These are phyloP conservation scores for Parasarocladium wereldwijsianum DNA, from an alignment of 2,329 filamentous ascomycete genomes.

Conservation along the genomic window DNA sequence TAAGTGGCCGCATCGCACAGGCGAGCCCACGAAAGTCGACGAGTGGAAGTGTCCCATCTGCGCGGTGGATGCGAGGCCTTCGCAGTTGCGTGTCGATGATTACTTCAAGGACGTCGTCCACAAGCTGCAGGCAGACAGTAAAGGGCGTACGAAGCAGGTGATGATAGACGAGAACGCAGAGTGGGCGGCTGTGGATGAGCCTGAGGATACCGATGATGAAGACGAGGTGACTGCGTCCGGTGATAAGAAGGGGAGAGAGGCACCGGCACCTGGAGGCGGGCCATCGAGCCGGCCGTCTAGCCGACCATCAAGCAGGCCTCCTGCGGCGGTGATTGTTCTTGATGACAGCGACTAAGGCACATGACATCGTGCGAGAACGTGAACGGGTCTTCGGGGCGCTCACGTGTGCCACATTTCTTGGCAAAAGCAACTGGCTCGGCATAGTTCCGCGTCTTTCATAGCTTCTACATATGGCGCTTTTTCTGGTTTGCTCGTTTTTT, in stretches of 20 bases:
- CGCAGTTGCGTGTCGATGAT: conserved; percentile 54
- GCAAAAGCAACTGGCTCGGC: too few species aligned
- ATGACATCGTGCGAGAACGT: too few species aligned
- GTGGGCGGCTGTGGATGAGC: conserved; percentile 18
- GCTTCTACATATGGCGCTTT: too few species aligned
- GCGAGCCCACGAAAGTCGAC: conserved; percentile 46
- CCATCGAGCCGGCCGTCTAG: not conserved
- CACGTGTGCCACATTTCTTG: too few species aligned
- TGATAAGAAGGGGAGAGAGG: conserved; percentile 1
- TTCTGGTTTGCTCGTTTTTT: too few species aligned
- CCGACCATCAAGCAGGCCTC: not conserved
- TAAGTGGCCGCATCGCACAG: conserved; percentile 17
- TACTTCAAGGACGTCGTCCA: conserved; percentile 53
- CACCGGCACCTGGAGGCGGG: not conserved
- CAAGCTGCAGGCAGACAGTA: conserved; percentile 23
- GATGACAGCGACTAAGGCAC: conserved; percentile 1
- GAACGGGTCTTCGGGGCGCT: too few species aligned
- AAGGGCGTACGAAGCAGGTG: conserved; percentile 15
- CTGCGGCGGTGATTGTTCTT: conserved; percentile 2
- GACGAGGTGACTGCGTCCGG: conserved; percentile 2
- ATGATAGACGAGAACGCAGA: conserved; percentile 14
- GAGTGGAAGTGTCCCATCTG: conserved; percentile 85
- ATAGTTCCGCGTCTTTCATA: too few species aligned
- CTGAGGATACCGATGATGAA: conserved; percentile 14
- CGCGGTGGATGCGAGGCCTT: conserved; percentile 59